Conservation (phyloP, 148 eudicot species). For the Gaultheria prostrata region DNA sequence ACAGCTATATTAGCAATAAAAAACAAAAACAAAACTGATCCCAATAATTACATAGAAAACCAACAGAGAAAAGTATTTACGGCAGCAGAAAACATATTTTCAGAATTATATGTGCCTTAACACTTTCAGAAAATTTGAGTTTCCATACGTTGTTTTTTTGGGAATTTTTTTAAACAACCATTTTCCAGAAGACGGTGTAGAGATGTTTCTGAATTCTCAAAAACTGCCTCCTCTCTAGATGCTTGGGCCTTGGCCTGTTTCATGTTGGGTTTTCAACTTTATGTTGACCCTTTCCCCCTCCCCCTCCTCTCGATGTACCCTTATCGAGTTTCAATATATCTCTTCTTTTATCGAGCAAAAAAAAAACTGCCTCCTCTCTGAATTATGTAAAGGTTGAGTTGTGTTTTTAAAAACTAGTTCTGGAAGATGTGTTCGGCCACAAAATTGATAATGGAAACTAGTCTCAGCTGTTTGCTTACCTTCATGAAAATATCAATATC, state of each 20-base stretch:
- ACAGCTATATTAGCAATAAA: neutral
- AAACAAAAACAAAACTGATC: neutral
- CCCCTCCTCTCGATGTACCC: too few species aligned
- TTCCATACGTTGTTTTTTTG: neutral
- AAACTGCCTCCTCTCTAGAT: neutral
- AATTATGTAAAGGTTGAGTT: too few species aligned
- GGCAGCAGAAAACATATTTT: neutral
- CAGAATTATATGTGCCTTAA: neutral
- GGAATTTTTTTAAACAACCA: neutral
- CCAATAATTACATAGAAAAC: neutral
- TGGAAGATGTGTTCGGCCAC: too few species aligned
- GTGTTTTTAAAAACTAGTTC: too few species aligned
- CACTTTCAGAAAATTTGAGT: neutral
- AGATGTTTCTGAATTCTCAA: neutral
- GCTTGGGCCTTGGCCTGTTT: too few species aligned
- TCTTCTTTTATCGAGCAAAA: too few species aligned
- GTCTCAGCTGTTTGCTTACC: conserved; percentile 24
- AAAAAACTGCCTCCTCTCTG: too few species aligned
- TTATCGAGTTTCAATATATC: too few species aligned
- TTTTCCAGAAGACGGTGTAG: too few species aligned
- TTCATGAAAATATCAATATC: conserved; percentile 65
- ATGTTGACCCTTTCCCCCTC: too few species aligned
- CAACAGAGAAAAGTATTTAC: neutral
- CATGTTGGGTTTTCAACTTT: too few species aligned
- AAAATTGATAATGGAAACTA: too few species aligned